Evolutionary conservation across 768 basidiomycete genomes (phyloP), one percentile per base, ranked within the genome.

Genomic region (Clitopilus hobsonii): DNA sequence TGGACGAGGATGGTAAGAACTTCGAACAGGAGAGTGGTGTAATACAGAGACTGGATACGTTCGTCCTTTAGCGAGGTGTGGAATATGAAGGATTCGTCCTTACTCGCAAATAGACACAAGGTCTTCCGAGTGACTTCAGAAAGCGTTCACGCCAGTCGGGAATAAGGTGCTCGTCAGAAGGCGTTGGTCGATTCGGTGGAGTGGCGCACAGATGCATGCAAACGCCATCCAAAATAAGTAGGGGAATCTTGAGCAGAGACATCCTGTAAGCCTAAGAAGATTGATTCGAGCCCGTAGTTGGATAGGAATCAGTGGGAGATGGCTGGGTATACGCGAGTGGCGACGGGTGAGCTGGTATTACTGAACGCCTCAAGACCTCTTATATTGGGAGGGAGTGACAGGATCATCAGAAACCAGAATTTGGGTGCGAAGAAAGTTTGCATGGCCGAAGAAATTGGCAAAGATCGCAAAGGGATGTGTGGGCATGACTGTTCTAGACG

Each of bases 201-300:
- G 66, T 73, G 36, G 67, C 68, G n/a, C 67, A 67, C 36, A 72
- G 56, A 38, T 65, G 67, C 69, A 77, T 75, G 52, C 67, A 68
- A 38, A 74, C 29, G 10, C 69, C 71, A 18, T 73, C 65, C 6
- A 63, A 38, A 23, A 75, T 55, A 25, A 71, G 62, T 57, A 77
- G 59, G 2, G 73, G 74, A 8, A 76, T 57, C 36, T 72, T 74
- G 45, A 67, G 32, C 54, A 72, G 61, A 28, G 64, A 58, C 62
- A 66, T 63, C 16, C 25, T 26, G 25, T 2, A 6, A 25, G 49
- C 2, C 11, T 25, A 16, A 24, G 14, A 24, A 6, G 24, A 20
- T 48, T 4, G 45, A 30, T 6, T 7, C 6, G 38, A 7, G 38
- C 18, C 38, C 10, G 18, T 6, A 41, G n/a, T 10, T 32, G 30